These are phyloP conservation scores for Umbelopsis sp. DNA, from an alignment of 192 early-diverging fungal genomes.

Conservation along the genomic window DNA sequence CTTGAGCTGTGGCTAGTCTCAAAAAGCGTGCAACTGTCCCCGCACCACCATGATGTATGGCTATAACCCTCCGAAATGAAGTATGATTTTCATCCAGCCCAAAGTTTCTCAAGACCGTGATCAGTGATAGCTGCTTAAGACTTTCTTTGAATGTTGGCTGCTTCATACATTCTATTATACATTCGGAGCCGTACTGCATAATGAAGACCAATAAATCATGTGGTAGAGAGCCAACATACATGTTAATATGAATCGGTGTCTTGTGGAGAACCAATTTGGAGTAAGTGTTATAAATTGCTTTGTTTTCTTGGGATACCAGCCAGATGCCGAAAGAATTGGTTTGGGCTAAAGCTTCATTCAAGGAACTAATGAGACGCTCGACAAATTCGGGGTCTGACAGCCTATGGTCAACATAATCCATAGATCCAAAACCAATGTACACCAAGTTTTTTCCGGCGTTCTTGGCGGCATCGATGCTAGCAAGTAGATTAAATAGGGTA, in stretches of 20 bases:
- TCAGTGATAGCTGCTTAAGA: background rate
- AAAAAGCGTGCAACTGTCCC: background rate
- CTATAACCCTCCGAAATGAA: background rate
- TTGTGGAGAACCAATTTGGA: background rate
- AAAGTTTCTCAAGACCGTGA: background rate
- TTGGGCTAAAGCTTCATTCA: background rate
- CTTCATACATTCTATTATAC: background rate
- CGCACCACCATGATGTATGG: background rate
- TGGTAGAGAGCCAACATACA: background rate
- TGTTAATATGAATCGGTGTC: background rate
- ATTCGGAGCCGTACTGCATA: background rate
- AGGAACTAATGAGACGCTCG: background rate
- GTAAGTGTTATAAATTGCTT: background rate
- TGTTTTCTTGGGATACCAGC: background rate
- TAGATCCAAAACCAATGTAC: slow-evolving; percentile 1
- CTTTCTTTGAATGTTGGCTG: background rate
- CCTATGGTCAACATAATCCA: background rate
- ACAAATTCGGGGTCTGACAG: background rate
- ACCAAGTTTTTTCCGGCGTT: background rate
- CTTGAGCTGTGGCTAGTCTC: background rate
- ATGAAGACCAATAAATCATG: background rate
- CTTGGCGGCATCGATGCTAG: background rate
- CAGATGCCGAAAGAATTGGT: background rate
- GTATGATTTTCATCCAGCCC: background rate
- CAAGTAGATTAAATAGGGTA: no score